Evolutionary conservation across 106 monocot genomes (phyloP).

Genomic region (Dioscorea dumetorum): DNA sequence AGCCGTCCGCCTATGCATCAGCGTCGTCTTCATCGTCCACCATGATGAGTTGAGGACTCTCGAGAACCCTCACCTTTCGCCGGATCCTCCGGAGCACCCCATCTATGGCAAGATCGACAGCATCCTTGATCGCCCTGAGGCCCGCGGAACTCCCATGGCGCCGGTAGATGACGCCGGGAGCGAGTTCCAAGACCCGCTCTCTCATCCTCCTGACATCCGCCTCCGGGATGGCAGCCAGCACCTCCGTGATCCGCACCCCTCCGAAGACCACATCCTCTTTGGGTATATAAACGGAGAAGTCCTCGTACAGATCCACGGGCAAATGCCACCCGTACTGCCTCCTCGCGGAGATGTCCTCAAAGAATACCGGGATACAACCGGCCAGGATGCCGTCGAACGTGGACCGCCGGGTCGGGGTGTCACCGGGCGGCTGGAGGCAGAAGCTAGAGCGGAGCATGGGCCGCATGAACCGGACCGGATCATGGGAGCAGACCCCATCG

Average conservation of each 20-base stretch:
- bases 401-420: constrained; percentile 69
- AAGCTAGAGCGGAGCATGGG: constrained; percentile 82
- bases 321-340: constrained; percentile 87
- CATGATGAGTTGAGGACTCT: constrained; percentile 10
- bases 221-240: constrained; percentile 34
- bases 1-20: background rate
- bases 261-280: constrained; percentile 88
- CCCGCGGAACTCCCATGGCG: constrained; percentile 55
- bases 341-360: constrained; percentile 67
- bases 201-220: constrained; percentile 61
- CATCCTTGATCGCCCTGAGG: constrained; percentile 57
- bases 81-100: constrained; percentile 54
- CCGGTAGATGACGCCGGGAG: constrained; percentile 66
- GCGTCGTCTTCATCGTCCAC: constrained; percentile 24
- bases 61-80: constrained; percentile 18
- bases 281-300: constrained; percentile 68
- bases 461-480: constrained; percentile 60
- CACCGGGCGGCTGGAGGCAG: constrained; percentile 93
- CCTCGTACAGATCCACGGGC: constrained; percentile 27
- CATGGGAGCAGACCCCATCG: constrained; percentile 50
- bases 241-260: constrained; percentile 41
- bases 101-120: constrained; percentile 77
- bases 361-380: constrained; percentile 92
- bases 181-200: constrained; percentile 59
- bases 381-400: constrained; percentile 87